Base-by-base conservation (phyloP, 108 stramenopile species). In the Pseudonitzschia delicatissima region DNA sequence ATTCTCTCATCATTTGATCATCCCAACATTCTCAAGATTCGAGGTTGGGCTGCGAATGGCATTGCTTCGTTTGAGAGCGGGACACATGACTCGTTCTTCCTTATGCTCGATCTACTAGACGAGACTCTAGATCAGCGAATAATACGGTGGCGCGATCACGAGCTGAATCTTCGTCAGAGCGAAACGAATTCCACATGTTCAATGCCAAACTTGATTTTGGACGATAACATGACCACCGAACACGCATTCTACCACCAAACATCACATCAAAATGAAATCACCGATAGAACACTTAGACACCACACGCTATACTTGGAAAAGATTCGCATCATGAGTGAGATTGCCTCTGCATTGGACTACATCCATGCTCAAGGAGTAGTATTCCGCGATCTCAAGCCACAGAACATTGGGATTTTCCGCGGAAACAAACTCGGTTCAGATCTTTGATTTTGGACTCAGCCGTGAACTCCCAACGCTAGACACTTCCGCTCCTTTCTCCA, bases 381-480 rank as follows among this genome's bases (percentile, higher is more conserved):
- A 25, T 96, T 95, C 72, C 90, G 97, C 25, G 87, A 86, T 68
- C 58, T 87, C 60, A 87, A 87, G 42, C 79, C 81, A 25, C 69
- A 73, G 53, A 79, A 83, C 67, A 82, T 87, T 62, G 76, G 85
- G n/a, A 17, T 88, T 93, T 70, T 74, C 88, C 26, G 77, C 73
- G 4, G 53, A 55, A 55, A 55, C 0, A 12, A 88, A 88, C 33
- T 77, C 68, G 47, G 88, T 90, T 0, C 90, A 93, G 58, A 76
- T 93, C 32, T 87, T 89, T 47, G 92, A 93, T 69, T 93, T 93
- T 64, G 92, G 92, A 3, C 64, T 93, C 9, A 77, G 76, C 21
- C 81, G 92, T 8, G 92, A 92, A 36, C 51, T 92, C 26, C 84
- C 85, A 23, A 71, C 65, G 26, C 57, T 81, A 66, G 80, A 83